Evolutionary conservation across 164 flowering plant species (phyloP), one percentile per base, ranked within the genome.

Genomic region (Dillenia suffruticosa): DNA sequence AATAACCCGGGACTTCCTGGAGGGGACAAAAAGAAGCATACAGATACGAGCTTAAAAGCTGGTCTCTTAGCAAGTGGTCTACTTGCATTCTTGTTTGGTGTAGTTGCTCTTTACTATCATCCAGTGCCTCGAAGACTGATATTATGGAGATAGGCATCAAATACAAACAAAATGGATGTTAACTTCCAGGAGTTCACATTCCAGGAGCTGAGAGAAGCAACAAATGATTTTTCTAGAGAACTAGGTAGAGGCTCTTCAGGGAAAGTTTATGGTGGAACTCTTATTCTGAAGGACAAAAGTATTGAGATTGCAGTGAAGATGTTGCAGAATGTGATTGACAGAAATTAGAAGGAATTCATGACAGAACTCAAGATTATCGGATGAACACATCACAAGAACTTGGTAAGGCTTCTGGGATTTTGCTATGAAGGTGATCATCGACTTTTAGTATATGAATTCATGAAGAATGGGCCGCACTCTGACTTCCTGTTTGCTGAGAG

Each of bases 301-400:
- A 45, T 67, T 49, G 67, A 58, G 3, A 63, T 68, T 49, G 72
- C 72, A 10, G 72, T 68, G 19, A 68, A 68, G 19, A 26, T 32
- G 32, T 54, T 68, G 1, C 54, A 63, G 55, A 58, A 47, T 40
- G 51, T 44, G 22, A 43, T 63, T 40, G 72, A 53, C 10, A 63
- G n/a, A 63, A 26, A 54, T 6, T 54, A 58, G 44, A 47, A 54
- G 26, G 72, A 63, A 53, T 68, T 68, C 62, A 49, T 14, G 24
- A 68, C 67, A 1, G 72, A 68, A 59, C 54, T 68, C 49, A 63
- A 68, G 48, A 52, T 63, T 9, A 68, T 68, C 0, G 67, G 72
- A 12, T 52, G 72, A 50, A 68, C 67, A 1, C 59, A 63, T 24
- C 72, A 68, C 44, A 68, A 48, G 59, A 68, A 68, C 48, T 40